These are phyloP conservation scores for Umbelopsis isabellina DNA, from an alignment of 192 early-diverging fungal species.

Conservation along the genomic window DNA sequence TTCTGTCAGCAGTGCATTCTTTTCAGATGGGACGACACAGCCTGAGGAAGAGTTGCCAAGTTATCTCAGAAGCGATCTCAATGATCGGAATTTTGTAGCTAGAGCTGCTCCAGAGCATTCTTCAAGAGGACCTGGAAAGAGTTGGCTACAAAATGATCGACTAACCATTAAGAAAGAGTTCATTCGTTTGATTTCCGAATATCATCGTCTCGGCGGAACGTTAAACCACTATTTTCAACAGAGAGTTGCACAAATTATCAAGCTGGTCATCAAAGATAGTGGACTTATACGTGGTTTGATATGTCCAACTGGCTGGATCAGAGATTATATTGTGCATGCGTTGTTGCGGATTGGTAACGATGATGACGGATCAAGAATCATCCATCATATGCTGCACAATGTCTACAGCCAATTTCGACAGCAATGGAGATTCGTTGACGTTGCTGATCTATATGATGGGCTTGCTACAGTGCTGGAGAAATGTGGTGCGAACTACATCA, in stretches of 20 bases:
- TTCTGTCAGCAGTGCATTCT: slow-evolving; percentile 2
- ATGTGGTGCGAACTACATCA: slow-evolving; percentile 34
- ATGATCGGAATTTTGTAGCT: not conserved
- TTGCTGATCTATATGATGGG: slow-evolving; percentile 50
- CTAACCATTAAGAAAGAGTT: slow-evolving; percentile 60
- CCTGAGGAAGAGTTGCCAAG: not conserved
- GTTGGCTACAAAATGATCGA: slow-evolving; percentile 62
- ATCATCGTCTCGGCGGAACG: slow-evolving; percentile 46
- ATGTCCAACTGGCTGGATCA: slow-evolving; percentile 50
- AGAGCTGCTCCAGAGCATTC: slow-evolving; percentile 9
- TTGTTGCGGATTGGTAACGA: slow-evolving; percentile 32
- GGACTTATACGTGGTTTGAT: slow-evolving; percentile 36
- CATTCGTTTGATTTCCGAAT: slow-evolving; percentile 46
- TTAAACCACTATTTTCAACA: slow-evolving; percentile 49
- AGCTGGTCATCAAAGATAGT: slow-evolving; percentile 52
- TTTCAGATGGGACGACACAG: not conserved
- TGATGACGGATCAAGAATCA: slow-evolving; percentile 26
- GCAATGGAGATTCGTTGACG: slow-evolving; percentile 52
- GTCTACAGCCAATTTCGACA: slow-evolving; percentile 35
- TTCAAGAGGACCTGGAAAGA: slow-evolving; percentile 44
- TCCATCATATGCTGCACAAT: slow-evolving; percentile 28
- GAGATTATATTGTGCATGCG: slow-evolving; percentile 50
- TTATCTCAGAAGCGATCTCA: not conserved
- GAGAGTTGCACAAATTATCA: slow-evolving; percentile 49
- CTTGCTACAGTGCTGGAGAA: slow-evolving; percentile 42